Percentiles rank a stretch among this genome's conserved stretches.
These are phyloP conservation scores for Cymodocea nodosa DNA, from an alignment of 116 monocot genomes.

Conservation along the genomic window DNA sequence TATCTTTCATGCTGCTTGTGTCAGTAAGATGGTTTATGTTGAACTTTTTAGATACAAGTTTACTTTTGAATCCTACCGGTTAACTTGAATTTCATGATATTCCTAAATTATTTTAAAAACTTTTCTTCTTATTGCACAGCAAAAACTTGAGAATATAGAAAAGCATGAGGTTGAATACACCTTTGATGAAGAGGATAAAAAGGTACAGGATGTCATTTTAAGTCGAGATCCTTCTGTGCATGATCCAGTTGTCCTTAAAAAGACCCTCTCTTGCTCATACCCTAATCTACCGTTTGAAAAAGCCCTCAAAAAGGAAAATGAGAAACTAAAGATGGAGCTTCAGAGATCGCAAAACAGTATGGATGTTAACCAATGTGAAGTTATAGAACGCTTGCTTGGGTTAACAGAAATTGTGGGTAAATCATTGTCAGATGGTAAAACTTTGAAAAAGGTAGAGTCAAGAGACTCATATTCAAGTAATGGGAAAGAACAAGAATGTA, in stretches of 20 bases:
- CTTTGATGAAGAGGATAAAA: slow-evolving; percentile 77
- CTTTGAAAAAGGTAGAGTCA: not conserved
- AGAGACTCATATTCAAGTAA: not conserved
- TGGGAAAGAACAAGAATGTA: not conserved
- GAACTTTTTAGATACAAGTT: too few species aligned
- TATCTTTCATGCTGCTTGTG: too few species aligned
- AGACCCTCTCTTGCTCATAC: slow-evolving; percentile 78
- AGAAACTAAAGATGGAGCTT: slow-evolving; percentile 74
- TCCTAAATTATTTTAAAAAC: not conserved
- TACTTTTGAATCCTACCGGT: too few species aligned
- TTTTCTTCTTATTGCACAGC: slow-evolving; percentile 22
- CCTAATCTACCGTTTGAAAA: slow-evolving; percentile 68
- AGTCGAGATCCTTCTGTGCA: slow-evolving; percentile 40
- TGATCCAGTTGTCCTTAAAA: slow-evolving; percentile 49
- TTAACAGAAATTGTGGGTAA: slow-evolving; percentile 55
- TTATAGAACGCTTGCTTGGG: slow-evolving; percentile 69
- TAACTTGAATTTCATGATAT: too few species aligned
- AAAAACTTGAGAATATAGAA: slow-evolving; percentile 70
- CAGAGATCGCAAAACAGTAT: slow-evolving; percentile 49
- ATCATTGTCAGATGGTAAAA: slow-evolving; percentile 26
- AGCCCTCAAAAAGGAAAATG: slow-evolving; percentile 77
- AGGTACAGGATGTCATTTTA: slow-evolving; percentile 62
- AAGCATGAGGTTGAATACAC: slow-evolving; percentile 79
- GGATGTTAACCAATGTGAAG: slow-evolving; percentile 61
- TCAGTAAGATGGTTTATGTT: too few species aligned